These are phyloP conservation scores for Citropsis articulata DNA, from an alignment of 345 rosid genomes.

Conservation along the genomic window DNA sequence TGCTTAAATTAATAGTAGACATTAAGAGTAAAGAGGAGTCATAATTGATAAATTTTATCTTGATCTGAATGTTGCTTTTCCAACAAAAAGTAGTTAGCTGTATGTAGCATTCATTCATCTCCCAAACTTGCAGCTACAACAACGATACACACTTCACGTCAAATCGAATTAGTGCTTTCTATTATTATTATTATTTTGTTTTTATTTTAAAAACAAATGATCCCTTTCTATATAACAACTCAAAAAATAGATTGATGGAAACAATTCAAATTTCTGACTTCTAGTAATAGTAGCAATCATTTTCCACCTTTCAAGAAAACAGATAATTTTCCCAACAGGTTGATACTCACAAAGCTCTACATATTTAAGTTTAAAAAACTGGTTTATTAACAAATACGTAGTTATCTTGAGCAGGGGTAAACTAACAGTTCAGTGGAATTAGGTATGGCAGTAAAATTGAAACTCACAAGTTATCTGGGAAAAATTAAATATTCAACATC, in stretches of 20 bases:
- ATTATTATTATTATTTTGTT: slow-evolving; percentile 4
- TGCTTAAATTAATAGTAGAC: background rate
- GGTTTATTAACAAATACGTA: background rate
- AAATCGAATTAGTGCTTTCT: slow-evolving; percentile 4
- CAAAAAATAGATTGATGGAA: background rate
- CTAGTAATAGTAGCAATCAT: background rate
- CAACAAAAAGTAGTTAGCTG: background rate
- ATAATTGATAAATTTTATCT: background rate
- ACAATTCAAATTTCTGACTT: background rate
- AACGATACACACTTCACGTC: slow-evolving; percentile 10
- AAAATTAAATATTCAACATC: background rate
- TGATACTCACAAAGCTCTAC: background rate
- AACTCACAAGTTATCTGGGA: background rate
- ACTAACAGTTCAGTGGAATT: background rate
- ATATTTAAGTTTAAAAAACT: background rate
- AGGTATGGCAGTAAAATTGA: background rate
- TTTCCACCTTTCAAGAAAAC: background rate
- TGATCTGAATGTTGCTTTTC: background rate
- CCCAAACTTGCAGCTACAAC: slow-evolving; percentile 11
- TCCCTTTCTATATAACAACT: background rate
- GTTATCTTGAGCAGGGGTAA: background rate
- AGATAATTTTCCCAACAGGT: background rate
- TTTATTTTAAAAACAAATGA: background rate
- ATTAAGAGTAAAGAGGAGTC: background rate
- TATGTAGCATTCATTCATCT: background rate